These are phyloP conservation scores for Blattamonas nauphoetae DNA, from an alignment of 78 protist species.

Conservation along the genomic window DNA sequence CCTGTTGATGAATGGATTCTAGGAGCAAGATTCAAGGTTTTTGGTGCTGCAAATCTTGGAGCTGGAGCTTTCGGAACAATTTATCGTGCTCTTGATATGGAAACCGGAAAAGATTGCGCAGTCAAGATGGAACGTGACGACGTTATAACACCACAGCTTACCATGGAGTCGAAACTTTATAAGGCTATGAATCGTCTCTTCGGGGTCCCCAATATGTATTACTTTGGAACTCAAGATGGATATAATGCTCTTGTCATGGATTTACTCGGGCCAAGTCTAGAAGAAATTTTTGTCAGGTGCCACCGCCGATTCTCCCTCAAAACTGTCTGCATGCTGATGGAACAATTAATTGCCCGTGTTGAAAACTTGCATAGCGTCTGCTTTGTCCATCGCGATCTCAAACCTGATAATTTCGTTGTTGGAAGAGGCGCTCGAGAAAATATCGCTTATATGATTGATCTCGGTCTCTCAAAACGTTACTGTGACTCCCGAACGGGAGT, in stretches of 20 bases:
- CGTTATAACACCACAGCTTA: not conserved
- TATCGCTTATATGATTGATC: constrained; percentile 26
- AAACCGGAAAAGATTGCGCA: not conserved
- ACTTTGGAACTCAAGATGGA: not conserved
- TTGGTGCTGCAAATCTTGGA: not conserved
- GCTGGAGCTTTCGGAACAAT: not conserved
- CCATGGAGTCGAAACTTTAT: not conserved
- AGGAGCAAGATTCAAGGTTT: not conserved
- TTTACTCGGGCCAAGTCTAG: constrained; percentile 50
- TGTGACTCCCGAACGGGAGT: not conserved
- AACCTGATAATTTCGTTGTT: constrained; percentile 50
- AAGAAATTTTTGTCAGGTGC: constrained; percentile 41
- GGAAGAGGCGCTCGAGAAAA: constrained; percentile 5
- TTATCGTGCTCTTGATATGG: not conserved
- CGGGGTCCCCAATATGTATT: not conserved
- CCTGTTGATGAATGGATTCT: not conserved
- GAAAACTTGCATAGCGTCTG: constrained; percentile 39
- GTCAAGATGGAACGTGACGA: not conserved
- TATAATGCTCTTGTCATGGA: constrained; percentile 24
- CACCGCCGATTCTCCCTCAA: constrained; percentile 24
- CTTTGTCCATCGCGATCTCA: constrained; percentile 47
- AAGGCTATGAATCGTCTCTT: not conserved
- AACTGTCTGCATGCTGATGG: constrained; percentile 41
- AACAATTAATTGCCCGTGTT: constrained; percentile 25
- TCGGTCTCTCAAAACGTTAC: constrained; percentile 35